Evolutionary conservation across 23 red algal genomes (phyloP).

Genomic region (Pyropia haitanensis): DNA sequence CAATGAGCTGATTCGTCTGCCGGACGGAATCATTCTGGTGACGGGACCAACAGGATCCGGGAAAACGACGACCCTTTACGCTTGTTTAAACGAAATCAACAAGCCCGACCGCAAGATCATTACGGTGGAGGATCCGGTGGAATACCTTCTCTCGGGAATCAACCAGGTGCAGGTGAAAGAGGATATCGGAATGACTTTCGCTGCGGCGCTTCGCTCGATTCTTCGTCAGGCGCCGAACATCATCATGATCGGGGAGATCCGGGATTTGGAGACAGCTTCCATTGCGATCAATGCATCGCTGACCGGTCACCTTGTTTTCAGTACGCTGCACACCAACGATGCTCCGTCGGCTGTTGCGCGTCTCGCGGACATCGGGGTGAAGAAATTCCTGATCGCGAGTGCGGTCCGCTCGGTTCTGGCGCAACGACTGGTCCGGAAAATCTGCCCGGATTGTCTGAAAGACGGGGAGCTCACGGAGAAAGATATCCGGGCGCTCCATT

Average conservation of each 20-base stretch:
- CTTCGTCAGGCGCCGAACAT: slow-evolving; percentile 1
- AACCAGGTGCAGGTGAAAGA: background rate
- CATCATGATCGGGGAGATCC: slow-evolving; percentile 5
- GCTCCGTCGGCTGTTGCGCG: background rate
- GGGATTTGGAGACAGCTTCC: background rate
- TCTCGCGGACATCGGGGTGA: background rate
- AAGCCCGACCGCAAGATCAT: background rate
- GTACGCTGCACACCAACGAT: slow-evolving; percentile 1
- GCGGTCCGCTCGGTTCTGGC: too few relatives aligned
- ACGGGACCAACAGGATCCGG: slow-evolving; percentile 1
- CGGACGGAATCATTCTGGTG: slow-evolving; percentile 1
- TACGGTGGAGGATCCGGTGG: slow-evolving; percentile 2
- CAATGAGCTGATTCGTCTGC: too few relatives aligned
- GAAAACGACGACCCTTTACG: slow-evolving; percentile 4
- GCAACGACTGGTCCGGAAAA: too few relatives aligned
- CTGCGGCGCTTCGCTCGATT: slow-evolving; percentile 3
- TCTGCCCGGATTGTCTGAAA: too few relatives aligned
- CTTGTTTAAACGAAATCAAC: background rate
- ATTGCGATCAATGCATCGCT: slow-evolving; percentile 1
- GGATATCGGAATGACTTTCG: slow-evolving; percentile 1
- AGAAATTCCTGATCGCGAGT: slow-evolving; percentile 1
- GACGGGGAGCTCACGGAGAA: too few relatives aligned
- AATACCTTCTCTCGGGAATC: background rate
- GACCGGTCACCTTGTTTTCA: background rate
- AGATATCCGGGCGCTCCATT: too few relatives aligned